A percentile compares a stretch with the other conserved stretches of the same genome.
phyloP scores from a whole-genome alignment of 2,329 filamentous ascomycete species.

The Dactylellina sp. region DNA sequence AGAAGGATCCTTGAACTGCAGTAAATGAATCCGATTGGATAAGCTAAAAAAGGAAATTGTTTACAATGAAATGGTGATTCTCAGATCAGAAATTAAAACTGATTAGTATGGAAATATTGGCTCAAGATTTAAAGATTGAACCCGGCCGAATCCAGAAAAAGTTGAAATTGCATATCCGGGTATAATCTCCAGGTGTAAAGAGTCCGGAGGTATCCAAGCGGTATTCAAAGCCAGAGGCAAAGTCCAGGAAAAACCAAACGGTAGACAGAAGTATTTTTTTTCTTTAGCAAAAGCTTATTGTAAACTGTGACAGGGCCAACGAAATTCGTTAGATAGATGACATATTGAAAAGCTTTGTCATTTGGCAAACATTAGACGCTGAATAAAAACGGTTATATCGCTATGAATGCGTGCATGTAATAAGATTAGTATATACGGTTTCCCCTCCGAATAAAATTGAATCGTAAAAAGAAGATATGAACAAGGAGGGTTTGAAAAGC shows the following conservation, averaged over 20 bases:
- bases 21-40: too few relatives aligned
- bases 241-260: conserved; percentile 24
- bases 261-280: conserved; percentile 15
- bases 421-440: conserved; percentile 55
- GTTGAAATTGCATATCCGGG: neutral
- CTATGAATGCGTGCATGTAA: conserved; percentile 32
- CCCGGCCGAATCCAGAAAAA: conserved; percentile 5
- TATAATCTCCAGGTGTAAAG: neutral
- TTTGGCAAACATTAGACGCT: conserved; percentile 17
- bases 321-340: conserved; percentile 46
- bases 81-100: too few relatives aligned
- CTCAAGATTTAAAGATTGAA: too few relatives aligned
- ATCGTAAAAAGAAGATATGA: conserved; percentile 16
- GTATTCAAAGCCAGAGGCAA: conserved; percentile 6
- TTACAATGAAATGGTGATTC: too few relatives aligned
- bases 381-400: conserved; percentile 41
- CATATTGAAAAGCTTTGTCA: conserved; percentile 24
- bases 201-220: conserved; percentile 11
- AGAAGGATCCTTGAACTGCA: too few relatives aligned
- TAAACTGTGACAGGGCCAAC: conserved; percentile 45
- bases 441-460: conserved; percentile 7
- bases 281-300: conserved; percentile 14
- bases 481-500: neutral
- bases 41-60: too few relatives aligned
- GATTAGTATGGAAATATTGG: too few relatives aligned